Evolutionary conservation across 2,329 filamentous ascomycete species (phyloP), one percentile per base, ranked within the genome.

Genomic region (Stylonectria norvegica): DNA sequence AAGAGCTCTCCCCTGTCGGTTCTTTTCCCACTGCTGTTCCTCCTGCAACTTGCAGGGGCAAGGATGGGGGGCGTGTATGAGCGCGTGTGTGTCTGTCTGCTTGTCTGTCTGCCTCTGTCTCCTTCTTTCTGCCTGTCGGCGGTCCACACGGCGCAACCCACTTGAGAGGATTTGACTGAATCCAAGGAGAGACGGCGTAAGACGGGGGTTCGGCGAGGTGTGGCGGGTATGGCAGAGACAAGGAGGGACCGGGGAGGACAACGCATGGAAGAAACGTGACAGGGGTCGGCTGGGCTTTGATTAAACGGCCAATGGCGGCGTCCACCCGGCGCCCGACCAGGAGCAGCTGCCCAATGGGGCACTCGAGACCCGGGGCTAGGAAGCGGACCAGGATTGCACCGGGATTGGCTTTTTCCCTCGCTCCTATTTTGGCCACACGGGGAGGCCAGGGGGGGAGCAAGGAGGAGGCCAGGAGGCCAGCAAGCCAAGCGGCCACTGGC

Each of bases 261-360:
- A 67, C 63, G 68, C 69, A 74, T 73, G 68, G 68, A 63, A 68
- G 64, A 71, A 71, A 70, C 62, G 67, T 69, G 70, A 72, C 67
- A 71, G 63, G 70, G 70, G 58, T 59, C 56, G 51, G 58, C 64
- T 64, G 66, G 63, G 66, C 14, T 68, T 67, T 68, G 65, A 76
- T 75, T 68, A 71, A 68, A 60, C 64, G 65, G 53, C 73, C 73
- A 78, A 76, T 77, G 63, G 66, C 57, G 56, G 58, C 45, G 40
- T 50, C 51, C 55, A 40, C 48, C 53, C 43, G 51, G 62, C 61
- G 61, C 61, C 63, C 65, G 65, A 66, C 62, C 61, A 63, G 66
- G 63, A 63, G 57, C 58, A 64, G 55, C 61, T 71, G 66, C 71
- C 74, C 68, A 75, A 78, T 72, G 55, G 60, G 66, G 71, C 61